Evolutionary conservation across 192 early-diverging fungal genomes (phyloP).

Genomic region (Polychytrium aggregatum): DNA sequence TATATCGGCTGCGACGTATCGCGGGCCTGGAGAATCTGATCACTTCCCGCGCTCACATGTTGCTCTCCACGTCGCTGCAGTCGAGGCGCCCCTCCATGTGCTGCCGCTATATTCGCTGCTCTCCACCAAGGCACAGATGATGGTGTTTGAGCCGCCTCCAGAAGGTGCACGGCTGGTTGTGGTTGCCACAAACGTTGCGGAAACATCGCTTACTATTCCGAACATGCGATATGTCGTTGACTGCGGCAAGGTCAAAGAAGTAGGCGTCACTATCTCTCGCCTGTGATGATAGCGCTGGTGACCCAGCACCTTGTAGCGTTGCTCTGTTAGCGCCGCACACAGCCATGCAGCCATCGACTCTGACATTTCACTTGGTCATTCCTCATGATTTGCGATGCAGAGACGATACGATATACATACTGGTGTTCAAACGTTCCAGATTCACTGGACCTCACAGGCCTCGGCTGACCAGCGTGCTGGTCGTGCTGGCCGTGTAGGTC

Average conservation of each 20-base stretch:
- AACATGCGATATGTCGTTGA: constrained; percentile 93
- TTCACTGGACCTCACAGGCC: constrained; percentile 89
- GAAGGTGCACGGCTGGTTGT: constrained; percentile 82
- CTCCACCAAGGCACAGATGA: constrained; percentile 80
- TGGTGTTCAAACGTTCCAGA: constrained; percentile 79
- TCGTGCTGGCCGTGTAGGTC: constrained; percentile 89
- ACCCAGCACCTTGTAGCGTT: too few relatives aligned
- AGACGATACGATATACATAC: constrained; percentile 73
- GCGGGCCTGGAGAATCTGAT: too few relatives aligned
- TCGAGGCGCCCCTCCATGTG: constrained; percentile 63
- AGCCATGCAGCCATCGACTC: background rate
- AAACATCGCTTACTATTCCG: constrained; percentile 95
- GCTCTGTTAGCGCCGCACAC: too few relatives aligned
- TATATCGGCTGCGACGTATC: too few relatives aligned
- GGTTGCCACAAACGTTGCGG: constrained; percentile 97
- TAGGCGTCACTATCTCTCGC: too few relatives aligned
- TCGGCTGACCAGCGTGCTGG: constrained; percentile 91
- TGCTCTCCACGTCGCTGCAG: too few relatives aligned
- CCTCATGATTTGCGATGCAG: constrained; percentile 1
- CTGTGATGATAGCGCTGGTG: background rate
- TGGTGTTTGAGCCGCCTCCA: constrained; percentile 83
- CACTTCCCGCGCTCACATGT: too few relatives aligned
- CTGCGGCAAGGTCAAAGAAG: constrained; percentile 84
- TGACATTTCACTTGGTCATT: too few relatives aligned
- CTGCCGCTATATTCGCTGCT: constrained; percentile 95